Evolutionary conservation across 129 eudicot species (phyloP).

Genomic region (Flaveria linearis): DNA sequence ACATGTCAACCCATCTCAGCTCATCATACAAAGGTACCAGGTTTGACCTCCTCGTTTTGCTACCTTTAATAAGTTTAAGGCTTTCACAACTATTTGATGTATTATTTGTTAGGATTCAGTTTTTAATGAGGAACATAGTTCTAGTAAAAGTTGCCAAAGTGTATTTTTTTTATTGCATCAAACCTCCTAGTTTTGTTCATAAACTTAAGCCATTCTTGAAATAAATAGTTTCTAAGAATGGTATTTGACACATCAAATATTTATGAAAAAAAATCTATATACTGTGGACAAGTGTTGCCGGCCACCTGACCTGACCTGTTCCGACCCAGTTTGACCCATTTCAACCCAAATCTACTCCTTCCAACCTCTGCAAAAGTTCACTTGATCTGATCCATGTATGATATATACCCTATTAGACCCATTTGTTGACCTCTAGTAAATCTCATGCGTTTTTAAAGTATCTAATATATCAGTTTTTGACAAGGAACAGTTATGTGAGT

Average conservation of each 20-base stretch:
- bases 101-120: neutral
- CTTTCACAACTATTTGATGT: no score
- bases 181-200: neutral
- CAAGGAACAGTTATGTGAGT: constrained; percentile 23
- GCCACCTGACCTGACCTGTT: neutral
- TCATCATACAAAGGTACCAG: no score
- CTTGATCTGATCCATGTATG: no score
- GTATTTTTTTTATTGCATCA: neutral
- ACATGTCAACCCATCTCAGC: no score
- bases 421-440: neutral
- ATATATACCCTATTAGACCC: neutral
- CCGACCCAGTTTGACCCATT: neutral
- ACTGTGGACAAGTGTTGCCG: neutral
- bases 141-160: no score
- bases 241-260: neutral
- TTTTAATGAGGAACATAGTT: no score
- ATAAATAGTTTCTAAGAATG: neutral
- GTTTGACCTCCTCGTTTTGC: no score
- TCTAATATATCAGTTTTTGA: constrained; percentile 6
- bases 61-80: no score
- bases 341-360: neutral
- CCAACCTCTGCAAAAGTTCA: no score
- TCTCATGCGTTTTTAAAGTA: neutral
- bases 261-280: no score
- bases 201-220: neutral